These are phyloP conservation scores for Passalora sequoiae DNA, from an alignment of 2,329 filamentous ascomycete genomes.

Conservation along the genomic window DNA sequence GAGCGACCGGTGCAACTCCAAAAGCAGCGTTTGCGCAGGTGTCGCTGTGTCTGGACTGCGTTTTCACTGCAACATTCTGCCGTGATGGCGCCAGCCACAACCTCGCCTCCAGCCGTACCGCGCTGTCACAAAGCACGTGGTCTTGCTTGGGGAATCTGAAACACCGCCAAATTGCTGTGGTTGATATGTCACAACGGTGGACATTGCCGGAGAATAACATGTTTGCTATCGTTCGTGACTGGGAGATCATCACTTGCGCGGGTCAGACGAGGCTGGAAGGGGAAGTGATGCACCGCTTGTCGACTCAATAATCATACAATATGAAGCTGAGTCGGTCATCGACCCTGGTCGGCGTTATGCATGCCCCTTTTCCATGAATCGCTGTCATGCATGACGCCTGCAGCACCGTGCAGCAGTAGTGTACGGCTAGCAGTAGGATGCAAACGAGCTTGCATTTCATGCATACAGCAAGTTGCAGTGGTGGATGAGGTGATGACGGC, in stretches of 20 bases:
- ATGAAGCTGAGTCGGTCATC: not conserved
- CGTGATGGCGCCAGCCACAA: no score
- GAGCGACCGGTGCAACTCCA: not conserved
- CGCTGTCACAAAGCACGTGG: not conserved
- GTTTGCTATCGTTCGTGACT: not conserved
- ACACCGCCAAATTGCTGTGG: not conserved
- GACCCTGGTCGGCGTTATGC: not conserved
- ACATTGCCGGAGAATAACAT: no score
- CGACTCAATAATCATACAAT: not conserved
- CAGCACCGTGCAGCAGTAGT: not conserved
- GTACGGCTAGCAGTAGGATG: not conserved
- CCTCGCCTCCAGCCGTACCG: not conserved
- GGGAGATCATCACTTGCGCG: not conserved
- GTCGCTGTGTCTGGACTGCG: no score
- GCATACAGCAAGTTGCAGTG: not conserved
- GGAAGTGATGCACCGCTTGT: not conserved
- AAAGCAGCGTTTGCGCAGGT: not conserved
- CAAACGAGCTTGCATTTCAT: not conserved
- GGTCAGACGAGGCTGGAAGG: not conserved
- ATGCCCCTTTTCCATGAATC: conserved; percentile 4
- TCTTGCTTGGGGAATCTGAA: not conserved
- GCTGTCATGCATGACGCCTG: not conserved
- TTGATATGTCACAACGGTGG: no score
- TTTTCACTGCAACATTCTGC: no score
- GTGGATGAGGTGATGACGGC: not conserved